These are phyloP conservation scores for Coemansia furcata DNA, from an alignment of 192 early-diverging fungal genomes.

Conservation along the genomic window DNA sequence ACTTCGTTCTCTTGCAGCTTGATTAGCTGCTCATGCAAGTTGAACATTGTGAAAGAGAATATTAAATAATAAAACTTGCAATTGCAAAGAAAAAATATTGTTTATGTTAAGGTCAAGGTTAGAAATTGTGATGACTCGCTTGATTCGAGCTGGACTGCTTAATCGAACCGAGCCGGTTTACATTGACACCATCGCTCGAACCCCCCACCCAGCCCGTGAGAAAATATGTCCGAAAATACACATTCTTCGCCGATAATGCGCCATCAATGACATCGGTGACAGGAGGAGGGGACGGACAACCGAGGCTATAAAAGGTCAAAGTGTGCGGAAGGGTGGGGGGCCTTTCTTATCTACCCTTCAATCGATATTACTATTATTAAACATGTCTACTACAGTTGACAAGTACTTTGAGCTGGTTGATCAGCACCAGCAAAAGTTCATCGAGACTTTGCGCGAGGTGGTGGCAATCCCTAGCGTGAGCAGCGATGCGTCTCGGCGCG, in stretches of 20 bases:
- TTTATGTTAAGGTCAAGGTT: background rate
- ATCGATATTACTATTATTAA: conserved; percentile 8
- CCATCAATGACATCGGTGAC: background rate
- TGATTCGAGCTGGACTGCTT: background rate
- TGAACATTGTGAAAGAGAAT: conserved; percentile 34
- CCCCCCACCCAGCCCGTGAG: background rate
- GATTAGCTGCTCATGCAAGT: conserved; percentile 61
- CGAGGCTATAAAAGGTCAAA: background rate
- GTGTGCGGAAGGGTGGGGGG: background rate
- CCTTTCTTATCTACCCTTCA: background rate
- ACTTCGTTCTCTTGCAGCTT: conserved; percentile 57
- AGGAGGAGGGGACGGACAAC: background rate
- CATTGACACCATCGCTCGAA: background rate
- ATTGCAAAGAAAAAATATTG: background rate
- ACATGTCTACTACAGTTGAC: conserved; percentile 40
- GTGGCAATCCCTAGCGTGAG: conserved; percentile 86
- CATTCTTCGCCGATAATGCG: background rate
- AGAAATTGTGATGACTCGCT: background rate
- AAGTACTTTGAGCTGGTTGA: conserved; percentile 76
- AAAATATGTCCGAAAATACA: background rate
- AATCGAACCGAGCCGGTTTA: background rate
- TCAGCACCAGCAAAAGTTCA: conserved; percentile 74
- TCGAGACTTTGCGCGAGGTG: conserved; percentile 82
- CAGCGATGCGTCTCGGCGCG: conserved; percentile 69
- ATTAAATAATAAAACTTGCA: conserved; percentile 1